Base-by-base conservation (phyloP, 2,329 filamentous ascomycete species). In the Fusarium euwallaceae region DNA sequence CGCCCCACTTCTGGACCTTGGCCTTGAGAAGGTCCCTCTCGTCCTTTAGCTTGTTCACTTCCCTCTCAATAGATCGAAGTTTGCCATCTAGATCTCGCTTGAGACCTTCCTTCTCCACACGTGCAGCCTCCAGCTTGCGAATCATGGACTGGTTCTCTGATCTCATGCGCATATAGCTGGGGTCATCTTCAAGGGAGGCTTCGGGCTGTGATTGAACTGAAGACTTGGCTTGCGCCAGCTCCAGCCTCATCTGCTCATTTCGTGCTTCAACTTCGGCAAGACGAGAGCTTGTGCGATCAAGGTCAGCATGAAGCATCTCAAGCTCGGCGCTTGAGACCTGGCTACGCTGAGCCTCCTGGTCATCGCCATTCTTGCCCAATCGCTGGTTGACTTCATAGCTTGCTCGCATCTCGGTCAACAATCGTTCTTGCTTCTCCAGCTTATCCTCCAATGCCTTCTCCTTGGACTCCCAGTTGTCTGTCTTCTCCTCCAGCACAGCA, bases 311-410 rank as follows among this genome's bases (percentile, higher is more conserved):
- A 66, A 98, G 92, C 86, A 99, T 96, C 77, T 98, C 97, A 69
- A 99, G 88, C 83, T 99, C 97, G 14, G 96, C 97, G 78, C 91
- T 94, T 5, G 94, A 93, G 61, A 97, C 93, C 67, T 92, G 90
- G 36, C 88, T 90, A 29, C 89, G 88, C 32, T 87, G 87, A 24
- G 88, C 88, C 32, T 86, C 85, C 29, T 89, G 89, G 20, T 86
- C 84, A 22, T 93, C 91, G 37, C 93, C 92, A 16, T 91, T 91
- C 76, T 92, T 92, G 61, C 92, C 95, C 61, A 99, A 87, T 61
- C 97, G 90, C 82, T 98, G 95, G 55, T 94, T 97, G 64, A 99
- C 97, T 83, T 99, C 97, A 81, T 98, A 98, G 85, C 92, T 98
- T 29, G 97, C 97, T 84, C 98, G 98, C 81, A 98, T 91, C 82